These are phyloP conservation scores for Aspergillus coremiiformis DNA, from an alignment of 495 filamentous ascomycete species.

Conservation along the genomic window DNA sequence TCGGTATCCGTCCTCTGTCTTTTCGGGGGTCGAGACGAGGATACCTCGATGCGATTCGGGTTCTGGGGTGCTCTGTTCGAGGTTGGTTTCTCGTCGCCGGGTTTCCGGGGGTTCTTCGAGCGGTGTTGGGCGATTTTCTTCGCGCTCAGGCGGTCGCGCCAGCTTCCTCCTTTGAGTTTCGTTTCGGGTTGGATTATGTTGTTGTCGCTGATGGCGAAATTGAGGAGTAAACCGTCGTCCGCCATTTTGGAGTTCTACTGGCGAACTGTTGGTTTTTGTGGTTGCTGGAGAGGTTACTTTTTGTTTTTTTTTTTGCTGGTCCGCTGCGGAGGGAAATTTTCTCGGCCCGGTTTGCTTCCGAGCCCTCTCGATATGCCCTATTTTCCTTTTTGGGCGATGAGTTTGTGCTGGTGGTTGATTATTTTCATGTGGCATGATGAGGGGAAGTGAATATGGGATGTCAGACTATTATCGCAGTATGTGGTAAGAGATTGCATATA, in stretches of 20 bases:
- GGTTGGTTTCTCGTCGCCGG: slow-evolving; percentile 8
- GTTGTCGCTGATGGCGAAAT: slow-evolving; percentile 69
- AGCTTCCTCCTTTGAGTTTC: slow-evolving; percentile 80
- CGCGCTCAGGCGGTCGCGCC: slow-evolving; percentile 78
- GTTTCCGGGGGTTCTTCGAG: slow-evolving; percentile 6
- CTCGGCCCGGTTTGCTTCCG: slow-evolving; percentile 24
- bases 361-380: slow-evolving; percentile 31
- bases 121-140: slow-evolving; percentile 55
- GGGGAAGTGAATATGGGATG: no score
- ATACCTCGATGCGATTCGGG: slow-evolving; percentile 34
- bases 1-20: slow-evolving; percentile 31
- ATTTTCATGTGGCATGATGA: background rate
- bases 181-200: slow-evolving; percentile 49
- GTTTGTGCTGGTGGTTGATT: background rate
- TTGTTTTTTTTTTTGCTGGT: slow-evolving; percentile 20
- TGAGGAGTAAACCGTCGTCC: slow-evolving; percentile 90
- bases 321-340: slow-evolving; percentile 29
- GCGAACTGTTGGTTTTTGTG: background rate
- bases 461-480: background rate
- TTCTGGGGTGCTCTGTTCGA: slow-evolving; percentile 17
- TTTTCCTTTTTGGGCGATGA: slow-evolving; percentile 24
- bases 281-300: slow-evolving; percentile 7
- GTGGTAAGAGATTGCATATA: no score
- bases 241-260: slow-evolving; percentile 53
- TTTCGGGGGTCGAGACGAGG: slow-evolving; percentile 29